phyloP scores from a whole-genome alignment of 495 filamentous ascomycete genomes.

The Aspergillus saccharolyticus region DNA sequence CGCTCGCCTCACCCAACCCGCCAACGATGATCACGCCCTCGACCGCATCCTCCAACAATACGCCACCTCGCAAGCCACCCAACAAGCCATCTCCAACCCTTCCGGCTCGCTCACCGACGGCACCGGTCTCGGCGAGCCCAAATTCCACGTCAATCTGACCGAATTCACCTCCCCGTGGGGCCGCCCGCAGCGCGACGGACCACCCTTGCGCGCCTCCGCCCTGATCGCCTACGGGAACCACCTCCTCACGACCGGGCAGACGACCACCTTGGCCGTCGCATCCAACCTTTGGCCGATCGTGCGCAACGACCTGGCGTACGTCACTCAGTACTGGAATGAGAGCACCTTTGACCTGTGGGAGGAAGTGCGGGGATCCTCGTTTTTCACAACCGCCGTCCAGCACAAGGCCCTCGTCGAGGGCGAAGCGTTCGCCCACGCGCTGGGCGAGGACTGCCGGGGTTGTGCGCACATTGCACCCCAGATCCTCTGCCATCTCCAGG shows the following conservation, averaged over 20 bases:
- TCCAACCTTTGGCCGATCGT: constrained; percentile 50
- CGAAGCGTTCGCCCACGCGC: constrained; percentile 46
- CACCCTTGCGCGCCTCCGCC: constrained; percentile 39
- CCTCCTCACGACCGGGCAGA: constrained; percentile 38
- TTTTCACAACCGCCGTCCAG: constrained; percentile 58
- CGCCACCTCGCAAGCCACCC: constrained; percentile 48
- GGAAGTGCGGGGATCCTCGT: constrained; percentile 56
- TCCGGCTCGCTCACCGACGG: constrained; percentile 45
- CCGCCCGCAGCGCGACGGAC: constrained; percentile 59
- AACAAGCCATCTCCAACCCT: constrained; percentile 42
- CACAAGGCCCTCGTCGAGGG: constrained; percentile 59
- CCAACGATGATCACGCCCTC: constrained; percentile 36
- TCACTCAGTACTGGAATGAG: constrained; percentile 65
- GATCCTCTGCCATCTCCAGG: constrained; percentile 45
- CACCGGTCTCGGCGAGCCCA: constrained; percentile 57
- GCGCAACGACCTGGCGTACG: constrained; percentile 55
- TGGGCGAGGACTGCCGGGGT: constrained; percentile 36
- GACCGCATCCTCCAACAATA: constrained; percentile 50
- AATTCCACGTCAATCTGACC: constrained; percentile 51
- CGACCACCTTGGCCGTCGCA: constrained; percentile 27
- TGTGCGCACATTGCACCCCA: constrained; percentile 47
- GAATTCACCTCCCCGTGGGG: constrained; percentile 56
- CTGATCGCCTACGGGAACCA: constrained; percentile 35
- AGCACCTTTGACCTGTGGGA: constrained; percentile 62
- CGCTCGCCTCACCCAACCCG: constrained; percentile 37